Base-by-base conservation (phyloP, 441 rosid species). In the Croton setiger region DNA sequence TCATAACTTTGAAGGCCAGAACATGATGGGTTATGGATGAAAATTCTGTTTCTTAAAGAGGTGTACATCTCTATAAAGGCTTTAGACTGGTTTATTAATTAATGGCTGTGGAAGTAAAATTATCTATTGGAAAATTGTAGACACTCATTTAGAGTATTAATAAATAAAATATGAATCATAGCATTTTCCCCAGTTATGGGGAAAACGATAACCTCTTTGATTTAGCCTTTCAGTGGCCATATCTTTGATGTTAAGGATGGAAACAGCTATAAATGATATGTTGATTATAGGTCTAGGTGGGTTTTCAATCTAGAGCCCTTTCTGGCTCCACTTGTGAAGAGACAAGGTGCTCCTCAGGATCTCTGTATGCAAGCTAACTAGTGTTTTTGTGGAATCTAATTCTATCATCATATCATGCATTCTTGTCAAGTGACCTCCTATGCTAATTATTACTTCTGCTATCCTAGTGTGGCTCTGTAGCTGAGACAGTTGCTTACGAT, bases 401-500 rank as follows among this genome's bases (percentile, higher is more conserved):
- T 44, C 7, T 54, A 7, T 7, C 18, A 23, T 37, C 35, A 12
- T 53, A 35, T 27, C 48, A 21, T 65, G 35, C 35, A 47, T 56
- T 64, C 11, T 12, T 60, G 33, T 60, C 51, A 56, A 63, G 31
- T 41, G 52, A 69, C 62, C 69, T 60, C 69, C 65, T 62, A 41
- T 70, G 65, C 72, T 79, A 41, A 78, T 69, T 65, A 48, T 12
- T 70, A 37, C 70, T 72, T 73, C 62, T 77, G 31, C 77, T 68
- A 53, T 72, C 47, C 52, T 75, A 95, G 99, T 92, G 88, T 76
- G 98, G 98, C 57, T 89, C 97, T 71, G 98, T 95, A 56, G 99
- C 98, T 5, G 99, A 95, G 80, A 95, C 99, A 64, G 99, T 95
- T 44, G 96, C 97, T 37, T 95, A 95, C 85, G 99, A 95, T 81